A percentile compares a stretch with the other conserved stretches of the same genome.
phyloP scores from a whole-genome alignment of 2,329 filamentous ascomycete genomes.

The Curvularia hawaiiensis region DNA sequence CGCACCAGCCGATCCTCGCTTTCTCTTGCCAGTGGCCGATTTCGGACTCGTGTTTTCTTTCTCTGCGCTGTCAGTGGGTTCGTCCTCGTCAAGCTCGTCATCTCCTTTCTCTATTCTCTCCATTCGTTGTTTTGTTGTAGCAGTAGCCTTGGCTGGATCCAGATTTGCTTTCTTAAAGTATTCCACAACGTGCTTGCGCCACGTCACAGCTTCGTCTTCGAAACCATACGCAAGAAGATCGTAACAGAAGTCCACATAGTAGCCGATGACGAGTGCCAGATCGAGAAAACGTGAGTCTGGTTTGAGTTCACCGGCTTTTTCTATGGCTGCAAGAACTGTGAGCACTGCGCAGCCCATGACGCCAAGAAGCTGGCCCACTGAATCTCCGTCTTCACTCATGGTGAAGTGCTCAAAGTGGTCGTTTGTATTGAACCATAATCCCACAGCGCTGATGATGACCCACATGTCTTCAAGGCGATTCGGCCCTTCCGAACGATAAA shows the following conservation, averaged over 20 bases:
- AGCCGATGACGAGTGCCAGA: conserved; percentile 25
- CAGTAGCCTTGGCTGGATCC: conserved; percentile 18
- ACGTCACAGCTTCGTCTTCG: conserved; percentile 18
- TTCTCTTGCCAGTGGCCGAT: conserved; percentile 1
- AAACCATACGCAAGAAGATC: conserved; percentile 23
- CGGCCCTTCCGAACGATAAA: conserved; percentile 10
- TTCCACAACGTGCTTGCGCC: conserved; percentile 18
- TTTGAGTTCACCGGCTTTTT: conserved; percentile 23
- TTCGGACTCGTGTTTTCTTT: conserved; percentile 9
- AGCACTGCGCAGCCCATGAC: conserved; percentile 28
- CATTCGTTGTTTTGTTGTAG: conserved; percentile 14
- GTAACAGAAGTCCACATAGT: conserved; percentile 17
- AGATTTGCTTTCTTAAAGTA: conserved; percentile 24
- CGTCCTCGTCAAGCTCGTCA: background rate
- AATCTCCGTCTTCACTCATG: conserved; percentile 18
- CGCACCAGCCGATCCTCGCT: conserved; percentile 1
- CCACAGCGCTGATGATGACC: conserved; percentile 22
- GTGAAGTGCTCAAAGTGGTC: conserved; percentile 5
- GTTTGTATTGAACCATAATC: conserved; percentile 17
- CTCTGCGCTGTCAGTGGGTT: conserved; percentile 2
- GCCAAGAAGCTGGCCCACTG: conserved; percentile 7
- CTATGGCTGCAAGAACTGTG: conserved; percentile 19
- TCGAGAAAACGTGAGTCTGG: conserved; percentile 25
- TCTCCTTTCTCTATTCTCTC: conserved; percentile 13
- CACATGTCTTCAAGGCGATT: conserved; percentile 22